These are phyloP conservation scores for Chlorella variabilis DNA, from an alignment of 163 green algal species.

Conservation along the genomic window DNA sequence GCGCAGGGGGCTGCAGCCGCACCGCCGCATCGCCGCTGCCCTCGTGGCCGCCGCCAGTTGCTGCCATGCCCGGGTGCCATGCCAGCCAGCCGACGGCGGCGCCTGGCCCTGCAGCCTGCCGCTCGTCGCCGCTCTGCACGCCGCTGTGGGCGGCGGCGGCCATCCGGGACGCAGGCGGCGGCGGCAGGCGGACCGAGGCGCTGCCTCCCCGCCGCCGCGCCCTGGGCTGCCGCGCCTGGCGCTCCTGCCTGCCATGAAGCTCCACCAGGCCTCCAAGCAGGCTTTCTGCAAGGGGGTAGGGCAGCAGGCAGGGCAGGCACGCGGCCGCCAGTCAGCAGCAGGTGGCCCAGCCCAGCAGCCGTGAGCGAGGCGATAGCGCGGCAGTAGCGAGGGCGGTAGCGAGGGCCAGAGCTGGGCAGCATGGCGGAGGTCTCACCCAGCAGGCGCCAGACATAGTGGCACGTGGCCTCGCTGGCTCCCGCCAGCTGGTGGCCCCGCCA, in stretches of 20 bases:
- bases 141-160: neutral
- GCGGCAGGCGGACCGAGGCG: slow-evolving; percentile 4
- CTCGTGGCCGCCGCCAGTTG: neutral
- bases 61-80: neutral
- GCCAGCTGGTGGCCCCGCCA: neutral
- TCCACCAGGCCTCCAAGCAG: neutral
- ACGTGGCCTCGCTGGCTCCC: slow-evolving; percentile 4
- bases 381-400: too few species aligned
- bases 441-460: slow-evolving; percentile 19
- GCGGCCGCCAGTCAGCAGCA: too few species aligned
- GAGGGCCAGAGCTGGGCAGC: neutral
- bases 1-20: neutral
- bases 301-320: neutral
- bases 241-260: neutral
- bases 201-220: neutral
- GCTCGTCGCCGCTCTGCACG: neutral
- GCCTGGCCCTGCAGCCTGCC: neutral
- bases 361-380: neutral
- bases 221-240: neutral
- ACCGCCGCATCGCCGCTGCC: neutral
- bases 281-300: neutral
- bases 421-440: neutral
- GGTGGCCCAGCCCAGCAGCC: too few species aligned
- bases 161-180: neutral
- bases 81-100: neutral